phyloP scores from a whole-genome alignment of 2,329 filamentous ascomycete species.

The Aureobasidium sp. region DNA sequence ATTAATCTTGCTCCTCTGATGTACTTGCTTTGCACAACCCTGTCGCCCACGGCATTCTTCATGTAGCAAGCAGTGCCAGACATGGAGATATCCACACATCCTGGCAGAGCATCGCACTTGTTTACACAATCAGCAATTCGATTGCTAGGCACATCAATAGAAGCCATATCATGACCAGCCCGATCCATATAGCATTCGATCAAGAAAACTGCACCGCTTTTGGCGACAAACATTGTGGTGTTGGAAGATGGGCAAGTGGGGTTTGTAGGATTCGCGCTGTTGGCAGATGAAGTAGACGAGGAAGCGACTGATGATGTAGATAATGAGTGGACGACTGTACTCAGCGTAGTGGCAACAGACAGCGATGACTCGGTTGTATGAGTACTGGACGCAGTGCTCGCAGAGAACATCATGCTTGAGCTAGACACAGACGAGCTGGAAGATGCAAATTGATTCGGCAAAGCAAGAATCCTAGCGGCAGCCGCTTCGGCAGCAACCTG shows the following conservation, averaged over 20 bases:
- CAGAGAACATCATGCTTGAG: background rate
- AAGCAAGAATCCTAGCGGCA: constrained; percentile 36
- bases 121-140: constrained; percentile 16
- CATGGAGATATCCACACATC: constrained; percentile 16
- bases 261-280: background rate
- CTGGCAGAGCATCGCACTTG: constrained; percentile 3
- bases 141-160: background rate
- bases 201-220: constrained; percentile 4
- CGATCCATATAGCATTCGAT: constrained; percentile 16
- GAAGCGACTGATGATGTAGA: background rate
- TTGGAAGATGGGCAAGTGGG: background rate
- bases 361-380: background rate
- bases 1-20: background rate
- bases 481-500: constrained; percentile 56
- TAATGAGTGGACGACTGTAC: background rate
- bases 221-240: background rate
- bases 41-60: background rate
- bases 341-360: background rate
- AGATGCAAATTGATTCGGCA: background rate
- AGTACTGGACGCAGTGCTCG: background rate
- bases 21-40: background rate
- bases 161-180: constrained; percentile 14
- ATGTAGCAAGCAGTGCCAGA: constrained; percentile 20
- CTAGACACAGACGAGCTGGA: background rate
- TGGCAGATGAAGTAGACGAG: background rate